Base-by-base conservation (phyloP, 192 early-diverging fungal species). In the Phycomyces nitens region DNA sequence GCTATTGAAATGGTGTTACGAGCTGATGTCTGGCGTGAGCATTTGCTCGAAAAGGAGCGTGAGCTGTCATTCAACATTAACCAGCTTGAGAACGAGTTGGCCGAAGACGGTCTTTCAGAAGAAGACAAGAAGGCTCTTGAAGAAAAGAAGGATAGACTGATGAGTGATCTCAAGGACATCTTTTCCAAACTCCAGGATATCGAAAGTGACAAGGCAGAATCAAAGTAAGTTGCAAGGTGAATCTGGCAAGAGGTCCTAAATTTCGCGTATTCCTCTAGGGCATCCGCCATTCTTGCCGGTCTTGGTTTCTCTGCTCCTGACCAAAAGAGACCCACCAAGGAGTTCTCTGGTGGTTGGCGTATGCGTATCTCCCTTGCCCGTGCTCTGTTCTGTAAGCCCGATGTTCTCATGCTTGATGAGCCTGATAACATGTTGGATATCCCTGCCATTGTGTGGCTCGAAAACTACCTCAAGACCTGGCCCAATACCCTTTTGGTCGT, bases 301-400 rank as follows among this genome's bases (percentile, higher is more conserved):
- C 89, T 99, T 54, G 98, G 98, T 16, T 99, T 99, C 74, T 78
- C 79, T 65, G 64, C 84, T 20, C 80, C 78, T 18, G 86, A 86
- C 59, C 93, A 96, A 72, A 77, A 85, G 60, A 77, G 85, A 64
- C 89, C 91, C 40, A 99, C 98, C 44, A 92, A 86, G 77, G 91
- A 93, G 70, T 90, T 99, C 60, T 97, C 95, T 59, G 98, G 98
- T 77, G 98, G 98, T 72, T 99, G 98, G 98, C 88, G 96, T 66
- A 99, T 99, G 98, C 86, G 98, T 67, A 85, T 99, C 51, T 92
- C 95, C 3, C 84, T 99, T 57, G 95, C 96, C 5, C 87, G 93
- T 59, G 95, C 98, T 2, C 85, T 99, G 69, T 99, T 99, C 82
- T 93, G 94, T 71, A 92, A 89, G 56, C 98, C 98, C 24, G 91